Percentiles rank a stretch among this genome's conserved stretches.
Evolutionary conservation across 192 early-diverging fungal species (phyloP).

Genomic region (Coemansia sp.): DNA sequence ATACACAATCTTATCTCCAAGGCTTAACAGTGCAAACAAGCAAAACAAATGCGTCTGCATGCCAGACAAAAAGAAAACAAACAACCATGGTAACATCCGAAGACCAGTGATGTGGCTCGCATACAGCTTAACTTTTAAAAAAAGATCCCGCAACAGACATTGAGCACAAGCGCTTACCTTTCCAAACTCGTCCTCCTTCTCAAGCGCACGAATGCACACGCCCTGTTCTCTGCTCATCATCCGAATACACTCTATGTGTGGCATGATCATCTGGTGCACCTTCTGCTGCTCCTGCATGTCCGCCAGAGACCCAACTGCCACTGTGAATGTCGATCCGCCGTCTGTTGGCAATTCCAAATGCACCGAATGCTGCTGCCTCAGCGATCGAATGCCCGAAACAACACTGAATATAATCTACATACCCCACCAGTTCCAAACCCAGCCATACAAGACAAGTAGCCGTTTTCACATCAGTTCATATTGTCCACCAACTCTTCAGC

Average conservation of each 20-base stretch:
- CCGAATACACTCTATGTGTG: slow-evolving; percentile 24
- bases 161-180: slow-evolving; percentile 13
- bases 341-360: slow-evolving; percentile 2
- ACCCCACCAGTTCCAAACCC: no score
- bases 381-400: slow-evolving; percentile 45
- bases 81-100: slow-evolving; percentile 1
- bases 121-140: not conserved
- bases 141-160: not conserved
- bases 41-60: not conserved
- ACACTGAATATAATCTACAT: slow-evolving; percentile 45
- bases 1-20: not conserved
- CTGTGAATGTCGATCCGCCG: slow-evolving; percentile 12
- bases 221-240: slow-evolving; percentile 37
- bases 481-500: no score
- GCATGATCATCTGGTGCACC: slow-evolving; percentile 7
- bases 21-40: not conserved
- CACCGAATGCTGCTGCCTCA: slow-evolving; percentile 35
- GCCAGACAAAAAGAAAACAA: not conserved
- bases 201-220: slow-evolving; percentile 27
- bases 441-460: not conserved
- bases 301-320: slow-evolving; percentile 9
- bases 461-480: not conserved
- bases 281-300: slow-evolving; percentile 9
- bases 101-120: not conserved
- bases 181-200: not conserved